These are phyloP conservation scores for Eimeria necatrix DNA, from an alignment of 169 alveolate species.

Conservation along the genomic window DNA sequence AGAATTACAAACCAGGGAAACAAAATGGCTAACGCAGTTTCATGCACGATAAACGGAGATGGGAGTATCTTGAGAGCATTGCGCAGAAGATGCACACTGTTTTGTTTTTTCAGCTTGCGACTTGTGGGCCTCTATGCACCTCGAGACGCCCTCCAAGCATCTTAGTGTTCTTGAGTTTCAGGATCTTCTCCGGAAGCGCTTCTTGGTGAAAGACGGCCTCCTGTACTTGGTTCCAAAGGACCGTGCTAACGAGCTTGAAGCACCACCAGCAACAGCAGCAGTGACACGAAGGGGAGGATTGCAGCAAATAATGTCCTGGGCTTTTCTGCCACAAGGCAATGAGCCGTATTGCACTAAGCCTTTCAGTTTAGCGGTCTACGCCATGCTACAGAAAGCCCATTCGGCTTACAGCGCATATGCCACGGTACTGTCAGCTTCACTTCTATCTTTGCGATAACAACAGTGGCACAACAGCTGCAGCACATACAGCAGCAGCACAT, in stretches of 20 bases:
- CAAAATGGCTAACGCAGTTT: too few relatives aligned
- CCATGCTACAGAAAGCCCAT: background rate
- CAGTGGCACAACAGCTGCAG: background rate
- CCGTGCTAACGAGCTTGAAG: background rate
- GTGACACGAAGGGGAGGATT: background rate
- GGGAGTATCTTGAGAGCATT: too few relatives aligned
- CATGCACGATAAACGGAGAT: too few relatives aligned
- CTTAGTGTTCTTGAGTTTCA: constrained; percentile 34
- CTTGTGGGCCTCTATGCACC: constrained; percentile 64
- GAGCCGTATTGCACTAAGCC: too few relatives aligned
- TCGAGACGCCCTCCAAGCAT: background rate
- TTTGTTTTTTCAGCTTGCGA: constrained; percentile 26
- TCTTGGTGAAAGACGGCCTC: background rate
- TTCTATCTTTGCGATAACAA: background rate
- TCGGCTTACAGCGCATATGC: background rate
- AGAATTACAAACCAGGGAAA: too few relatives aligned
- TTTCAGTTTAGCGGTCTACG: too few relatives aligned
- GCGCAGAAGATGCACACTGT: too few relatives aligned
- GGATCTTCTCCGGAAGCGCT: constrained; percentile 30
- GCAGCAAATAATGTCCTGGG: too few relatives aligned
- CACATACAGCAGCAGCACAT: background rate
- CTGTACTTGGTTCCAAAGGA: constrained; percentile 29
- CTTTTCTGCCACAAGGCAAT: too few relatives aligned
- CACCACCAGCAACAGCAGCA: background rate
- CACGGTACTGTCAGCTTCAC: background rate